Evolutionary conservation across 2,329 filamentous ascomycete genomes (phyloP), one percentile per base, ranked within the genome.

Genomic region (Penicillium sp.): DNA sequence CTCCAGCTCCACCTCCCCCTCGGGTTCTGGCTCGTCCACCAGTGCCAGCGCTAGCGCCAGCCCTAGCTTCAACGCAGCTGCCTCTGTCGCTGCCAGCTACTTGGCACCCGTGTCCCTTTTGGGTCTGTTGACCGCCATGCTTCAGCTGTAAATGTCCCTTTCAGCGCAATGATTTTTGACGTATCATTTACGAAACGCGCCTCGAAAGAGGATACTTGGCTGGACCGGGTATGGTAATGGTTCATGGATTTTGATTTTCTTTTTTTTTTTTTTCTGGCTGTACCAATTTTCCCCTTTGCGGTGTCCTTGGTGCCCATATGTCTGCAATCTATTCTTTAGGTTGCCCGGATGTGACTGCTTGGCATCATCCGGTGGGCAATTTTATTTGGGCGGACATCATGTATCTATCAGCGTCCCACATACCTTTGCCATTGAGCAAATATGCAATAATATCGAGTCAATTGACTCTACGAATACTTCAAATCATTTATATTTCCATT

Each of bases 41-140:
- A 49, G 56, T 50, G 50, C 62, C 15, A 51, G 59, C 23, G 49
- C 54, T 2, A 53, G 47, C 39, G 47, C 53, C 39, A 59, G 57
- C 49, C 25, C 55, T 16, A 44, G 51, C 19, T 62, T 60, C 62
- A 66, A 62, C 50, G 59, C 64, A 25, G 61, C 63, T 31, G 57
- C 56, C 49, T 63, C 57, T 46, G 38, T 67, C 10, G 68, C 62
- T 36, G 64, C 68, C 44, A 62, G 54, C 53, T 62, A 67, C 56
- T 27, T 70, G 19, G 60, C 56, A 21, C 62, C 63, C 23, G 55
- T 70, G 13, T 62, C 63, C 48, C 44, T 67, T 33, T 46, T 68
- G 52, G 64, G 62, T 48, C 58, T 72, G 56, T 41, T 72, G 40
- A 58, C 65, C 46, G 67, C 68, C 39, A 62, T 72, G 62, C 49